Percentiles rank a stretch among this genome's conserved stretches.
Conservation (phyloP, 116 monocot species). For the Zostera marina region DNA sequence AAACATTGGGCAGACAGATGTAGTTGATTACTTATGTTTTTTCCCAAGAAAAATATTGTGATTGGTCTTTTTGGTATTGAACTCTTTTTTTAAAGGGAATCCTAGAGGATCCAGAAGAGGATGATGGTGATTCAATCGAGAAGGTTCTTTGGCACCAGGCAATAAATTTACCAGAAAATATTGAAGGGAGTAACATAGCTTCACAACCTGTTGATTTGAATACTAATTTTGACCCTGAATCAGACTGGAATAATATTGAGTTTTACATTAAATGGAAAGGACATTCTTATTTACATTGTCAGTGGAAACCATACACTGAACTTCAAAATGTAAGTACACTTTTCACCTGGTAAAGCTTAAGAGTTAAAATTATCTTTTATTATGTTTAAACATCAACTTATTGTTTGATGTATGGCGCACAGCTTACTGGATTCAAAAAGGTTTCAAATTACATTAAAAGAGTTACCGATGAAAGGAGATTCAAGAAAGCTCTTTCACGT, state of each 20-base stretch:
- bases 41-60: background rate
- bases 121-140: slow-evolving; percentile 88
- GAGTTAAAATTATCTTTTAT: background rate
- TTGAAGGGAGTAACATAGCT: slow-evolving; percentile 44
- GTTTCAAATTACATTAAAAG: slow-evolving; percentile 89
- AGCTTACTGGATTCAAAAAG: slow-evolving; percentile 96
- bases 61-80: background rate
- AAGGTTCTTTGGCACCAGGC: slow-evolving; percentile 94
- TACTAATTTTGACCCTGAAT: slow-evolving; percentile 26
- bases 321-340: slow-evolving; percentile 68
- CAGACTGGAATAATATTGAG: slow-evolving; percentile 74
- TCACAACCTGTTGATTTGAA: slow-evolving; percentile 39
- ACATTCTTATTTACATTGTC: slow-evolving; percentile 86
- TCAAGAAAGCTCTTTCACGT: slow-evolving; percentile 69
- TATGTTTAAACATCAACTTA: background rate
- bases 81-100: slow-evolving; percentile 5
- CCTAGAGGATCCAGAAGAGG: slow-evolving; percentile 74
- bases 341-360: background rate
- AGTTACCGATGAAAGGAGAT: slow-evolving; percentile 65
- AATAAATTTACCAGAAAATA: slow-evolving; percentile 59
- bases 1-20: background rate
- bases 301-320: slow-evolving; percentile 73
- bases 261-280: slow-evolving; percentile 98
- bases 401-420: slow-evolving; percentile 7
- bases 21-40: background rate